Evolutionary conservation across 176 grass and related monocot species (phyloP).

Genomic region (Oryza nivara): DNA sequence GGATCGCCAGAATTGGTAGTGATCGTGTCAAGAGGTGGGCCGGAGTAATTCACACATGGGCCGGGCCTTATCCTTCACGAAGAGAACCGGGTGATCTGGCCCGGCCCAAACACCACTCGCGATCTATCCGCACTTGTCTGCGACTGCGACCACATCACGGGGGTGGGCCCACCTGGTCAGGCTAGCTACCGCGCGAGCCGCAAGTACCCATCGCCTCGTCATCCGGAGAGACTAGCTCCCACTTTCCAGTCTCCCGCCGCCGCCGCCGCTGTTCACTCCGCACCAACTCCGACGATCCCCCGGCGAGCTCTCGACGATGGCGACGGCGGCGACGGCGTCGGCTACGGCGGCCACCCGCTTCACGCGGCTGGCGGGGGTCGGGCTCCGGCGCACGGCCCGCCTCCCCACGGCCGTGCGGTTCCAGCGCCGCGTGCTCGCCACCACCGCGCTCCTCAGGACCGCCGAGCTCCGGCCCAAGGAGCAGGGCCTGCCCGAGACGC

Average conservation of each 20-base stretch:
- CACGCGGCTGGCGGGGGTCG: conserved; percentile 33
- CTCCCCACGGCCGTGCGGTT: conserved; percentile 47
- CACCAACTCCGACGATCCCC: conserved; percentile 4
- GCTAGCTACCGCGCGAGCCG: conserved; percentile 24
- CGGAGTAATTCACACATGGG: not conserved
- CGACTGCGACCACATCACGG: not conserved
- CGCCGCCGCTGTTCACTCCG: not conserved
- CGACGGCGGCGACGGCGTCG: conserved; percentile 68
- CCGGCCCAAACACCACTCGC: not conserved
- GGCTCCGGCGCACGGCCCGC: conserved; percentile 32
- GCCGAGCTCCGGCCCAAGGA: conserved; percentile 64
- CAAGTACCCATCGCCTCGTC: conserved; percentile 28
- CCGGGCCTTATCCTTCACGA: not conserved
- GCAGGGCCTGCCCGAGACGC: conserved; percentile 72
- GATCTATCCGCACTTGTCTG: not conserved
- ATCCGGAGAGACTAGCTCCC: not conserved
- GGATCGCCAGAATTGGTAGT: too few relatives aligned
- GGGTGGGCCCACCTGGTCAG: conserved; percentile 29
- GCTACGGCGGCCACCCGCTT: conserved; percentile 59
- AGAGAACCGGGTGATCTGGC: not conserved
- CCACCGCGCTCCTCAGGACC: conserved; percentile 51
- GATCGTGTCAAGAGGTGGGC: too few relatives aligned
- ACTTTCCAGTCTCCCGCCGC: conserved; percentile 27
- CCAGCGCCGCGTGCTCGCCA: conserved; percentile 50
- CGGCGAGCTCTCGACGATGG: conserved; percentile 37